Base-by-base conservation (phyloP, 306 rosid genomes). In the Rubus idaeus region DNA sequence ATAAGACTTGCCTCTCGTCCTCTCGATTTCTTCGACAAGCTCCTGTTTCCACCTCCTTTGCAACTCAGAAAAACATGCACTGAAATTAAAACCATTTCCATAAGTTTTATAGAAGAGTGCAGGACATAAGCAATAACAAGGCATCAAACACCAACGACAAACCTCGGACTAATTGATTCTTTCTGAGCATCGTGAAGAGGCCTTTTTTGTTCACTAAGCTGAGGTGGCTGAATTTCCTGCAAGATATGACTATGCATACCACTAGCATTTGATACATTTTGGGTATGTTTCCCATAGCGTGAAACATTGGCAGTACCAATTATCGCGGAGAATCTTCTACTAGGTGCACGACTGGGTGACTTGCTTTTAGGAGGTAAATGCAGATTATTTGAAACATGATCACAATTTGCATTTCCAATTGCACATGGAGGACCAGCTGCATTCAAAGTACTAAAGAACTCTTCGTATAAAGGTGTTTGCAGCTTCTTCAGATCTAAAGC, bases 1-100 rank as follows among this genome's bases (percentile, higher is more conserved):
- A 75, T 5, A 46, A 56, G 75, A 85, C 88, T 87, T 85, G 81
- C 98, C 97, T 84, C 97, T 89, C 66, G 78, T 85, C 78, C 85
- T 80, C 81, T 89, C 85, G 52, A 94, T 86, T 83, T 90, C 98
- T 91, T 94, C 87, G 67, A 60, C 94, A 56, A 94, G 93, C 82
- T 94, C 98, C 82, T 94, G 88, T 86, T 86, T 86, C 98, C 98
- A 94, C 87, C 89, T 91, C 81, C 91, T 87, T 83, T 84, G 96
- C 83, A 83, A 91, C 77, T 88, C 96, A 8, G 90, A 83, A 86
- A 87, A 93, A 82, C 84, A 88, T 77, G 83, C 53, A 82, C 94
- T 94, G 87, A 83, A 81, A 44, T 69, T 63, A 37, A 73, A 62
- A 74, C 64, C 60, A 63, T 66, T 76, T 60, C 62, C 37, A 14